These are phyloP conservation scores for Moricandia moricandioides DNA, from an alignment of 345 rosid species.

Conservation along the genomic window DNA sequence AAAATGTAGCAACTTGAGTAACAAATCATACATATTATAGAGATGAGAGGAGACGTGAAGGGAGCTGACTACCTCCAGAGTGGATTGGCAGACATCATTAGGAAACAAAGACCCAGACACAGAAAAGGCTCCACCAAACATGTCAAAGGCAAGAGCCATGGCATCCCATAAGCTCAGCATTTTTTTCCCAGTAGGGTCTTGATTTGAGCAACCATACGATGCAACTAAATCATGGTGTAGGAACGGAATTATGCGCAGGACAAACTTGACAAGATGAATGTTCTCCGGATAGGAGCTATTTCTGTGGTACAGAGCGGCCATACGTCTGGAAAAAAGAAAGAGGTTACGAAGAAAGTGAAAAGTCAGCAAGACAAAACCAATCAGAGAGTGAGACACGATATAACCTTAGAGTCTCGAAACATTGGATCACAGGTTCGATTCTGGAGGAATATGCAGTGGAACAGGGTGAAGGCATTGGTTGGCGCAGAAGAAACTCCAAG, in stretches of 20 bases:
- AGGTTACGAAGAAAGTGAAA: neutral
- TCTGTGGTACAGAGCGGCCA: slow-evolving; percentile 41
- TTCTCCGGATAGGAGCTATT: slow-evolving; percentile 47
- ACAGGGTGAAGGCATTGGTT: slow-evolving; percentile 39
- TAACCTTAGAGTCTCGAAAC: slow-evolving; percentile 73
- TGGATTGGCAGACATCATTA: slow-evolving; percentile 56
- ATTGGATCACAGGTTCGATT: slow-evolving; percentile 51
- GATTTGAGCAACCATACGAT: slow-evolving; percentile 39
- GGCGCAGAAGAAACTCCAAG: slow-evolving; percentile 50
- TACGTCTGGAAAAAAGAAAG: slow-evolving; percentile 42
- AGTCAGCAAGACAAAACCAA: neutral
- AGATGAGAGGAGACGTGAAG: slow-evolving; percentile 20
- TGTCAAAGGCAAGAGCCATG: slow-evolving; percentile 49
- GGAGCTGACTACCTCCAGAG: slow-evolving; percentile 51
- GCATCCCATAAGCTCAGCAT: slow-evolving; percentile 59
- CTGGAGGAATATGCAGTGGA: slow-evolving; percentile 27
- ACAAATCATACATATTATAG: slow-evolving; percentile 7
- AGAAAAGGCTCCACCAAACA: slow-evolving; percentile 66
- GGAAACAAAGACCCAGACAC: slow-evolving; percentile 57
- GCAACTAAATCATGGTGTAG: slow-evolving; percentile 43
- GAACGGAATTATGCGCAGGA: slow-evolving; percentile 47
- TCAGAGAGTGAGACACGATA: neutral
- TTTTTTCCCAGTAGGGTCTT: slow-evolving; percentile 44
- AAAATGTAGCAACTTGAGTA: slow-evolving; percentile 21
- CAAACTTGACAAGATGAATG: slow-evolving; percentile 60